Conservation (phyloP, 2,329 filamentous ascomycete genomes). For the Fusarium irregulare region DNA sequence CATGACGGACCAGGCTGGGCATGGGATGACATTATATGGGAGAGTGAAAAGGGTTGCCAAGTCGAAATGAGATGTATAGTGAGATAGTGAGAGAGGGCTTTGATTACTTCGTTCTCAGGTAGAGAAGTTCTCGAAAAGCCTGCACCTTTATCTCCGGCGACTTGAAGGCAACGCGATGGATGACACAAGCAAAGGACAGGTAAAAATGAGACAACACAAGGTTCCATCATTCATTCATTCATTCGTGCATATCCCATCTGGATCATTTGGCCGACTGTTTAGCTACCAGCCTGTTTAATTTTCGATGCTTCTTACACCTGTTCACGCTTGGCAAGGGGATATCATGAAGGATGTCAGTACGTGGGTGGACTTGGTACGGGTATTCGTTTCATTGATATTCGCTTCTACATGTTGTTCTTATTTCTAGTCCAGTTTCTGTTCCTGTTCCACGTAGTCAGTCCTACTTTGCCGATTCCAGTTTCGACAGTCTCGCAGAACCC, state of each 20-base stretch:
- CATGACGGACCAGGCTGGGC: slow-evolving; percentile 12
- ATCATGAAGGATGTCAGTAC: background rate
- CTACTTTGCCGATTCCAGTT: slow-evolving; percentile 1
- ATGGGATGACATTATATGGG: slow-evolving; percentile 12
- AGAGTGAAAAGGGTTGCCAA: slow-evolving; percentile 20
- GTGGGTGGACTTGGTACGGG: background rate
- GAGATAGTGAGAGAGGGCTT: slow-evolving; percentile 8
- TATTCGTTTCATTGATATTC: background rate
- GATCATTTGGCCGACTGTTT: background rate
- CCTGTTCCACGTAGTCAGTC: background rate
- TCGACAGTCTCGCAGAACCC: slow-evolving; percentile 12
- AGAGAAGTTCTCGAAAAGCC: slow-evolving; percentile 12
- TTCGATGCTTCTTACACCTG: slow-evolving; percentile 17
- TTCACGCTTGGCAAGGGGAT: slow-evolving; percentile 3
- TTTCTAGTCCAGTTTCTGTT: background rate
- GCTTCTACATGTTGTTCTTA: slow-evolving; percentile 1
- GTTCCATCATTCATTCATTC: slow-evolving; percentile 3
- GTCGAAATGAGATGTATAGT: slow-evolving; percentile 1
- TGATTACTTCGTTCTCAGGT: background rate
- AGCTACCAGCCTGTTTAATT: background rate
- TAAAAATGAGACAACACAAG: slow-evolving; percentile 7
- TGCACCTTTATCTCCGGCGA: slow-evolving; percentile 14
- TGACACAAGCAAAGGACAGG: slow-evolving; percentile 13
- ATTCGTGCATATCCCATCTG: slow-evolving; percentile 4
- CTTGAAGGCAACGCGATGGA: slow-evolving; percentile 11